These are phyloP conservation scores for Endocladia muricata DNA, from an alignment of 31 red algal species.

Conservation along the genomic window DNA sequence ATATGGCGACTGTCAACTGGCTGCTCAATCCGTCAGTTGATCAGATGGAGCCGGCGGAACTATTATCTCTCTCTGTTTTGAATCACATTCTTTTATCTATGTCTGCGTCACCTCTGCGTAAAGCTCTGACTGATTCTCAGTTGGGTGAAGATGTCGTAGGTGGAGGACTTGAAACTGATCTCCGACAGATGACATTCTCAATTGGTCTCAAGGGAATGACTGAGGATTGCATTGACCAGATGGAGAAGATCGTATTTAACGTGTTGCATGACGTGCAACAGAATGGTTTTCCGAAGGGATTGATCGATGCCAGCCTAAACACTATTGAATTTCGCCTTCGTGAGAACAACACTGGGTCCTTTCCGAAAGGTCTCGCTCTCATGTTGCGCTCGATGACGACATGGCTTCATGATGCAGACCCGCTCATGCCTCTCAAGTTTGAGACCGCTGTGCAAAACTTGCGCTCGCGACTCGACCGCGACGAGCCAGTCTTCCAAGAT, in stretches of 20 bases:
- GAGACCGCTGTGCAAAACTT: constrained; percentile 70
- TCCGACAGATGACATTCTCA: constrained; percentile 88
- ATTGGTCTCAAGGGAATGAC: constrained; percentile 95
- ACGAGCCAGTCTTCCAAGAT: constrained; percentile 74
- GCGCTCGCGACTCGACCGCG: constrained; percentile 42
- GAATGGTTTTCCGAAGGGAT: constrained; percentile 72
- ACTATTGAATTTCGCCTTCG: constrained; percentile 96
- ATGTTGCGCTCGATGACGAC: constrained; percentile 91
- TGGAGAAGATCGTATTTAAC: constrained; percentile 73
- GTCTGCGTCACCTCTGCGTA: constrained; percentile 81
- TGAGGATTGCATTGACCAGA: constrained; percentile 43
- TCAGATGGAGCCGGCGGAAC: constrained; percentile 56
- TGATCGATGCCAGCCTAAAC: constrained; percentile 89
- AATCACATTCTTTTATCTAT: constrained; percentile 81
- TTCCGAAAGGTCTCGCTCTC: constrained; percentile 89
- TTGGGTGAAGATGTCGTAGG: constrained; percentile 96
- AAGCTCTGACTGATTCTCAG: constrained; percentile 89
- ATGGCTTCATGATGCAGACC: constrained; percentile 97
- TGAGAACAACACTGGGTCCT: constrained; percentile 96
- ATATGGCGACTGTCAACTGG: constrained; percentile 98
- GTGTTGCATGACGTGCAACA: constrained; percentile 68
- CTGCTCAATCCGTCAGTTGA: constrained; percentile 66
- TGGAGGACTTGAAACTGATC: constrained; percentile 82
- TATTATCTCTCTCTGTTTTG: constrained; percentile 69
- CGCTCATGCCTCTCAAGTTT: constrained; percentile 78